A percentile compares a stretch with the other conserved stretches of the same genome.
These are phyloP conservation scores for Rhizoclosmatium sp. DNA, from an alignment of 192 early-diverging fungal species.

Conservation along the genomic window DNA sequence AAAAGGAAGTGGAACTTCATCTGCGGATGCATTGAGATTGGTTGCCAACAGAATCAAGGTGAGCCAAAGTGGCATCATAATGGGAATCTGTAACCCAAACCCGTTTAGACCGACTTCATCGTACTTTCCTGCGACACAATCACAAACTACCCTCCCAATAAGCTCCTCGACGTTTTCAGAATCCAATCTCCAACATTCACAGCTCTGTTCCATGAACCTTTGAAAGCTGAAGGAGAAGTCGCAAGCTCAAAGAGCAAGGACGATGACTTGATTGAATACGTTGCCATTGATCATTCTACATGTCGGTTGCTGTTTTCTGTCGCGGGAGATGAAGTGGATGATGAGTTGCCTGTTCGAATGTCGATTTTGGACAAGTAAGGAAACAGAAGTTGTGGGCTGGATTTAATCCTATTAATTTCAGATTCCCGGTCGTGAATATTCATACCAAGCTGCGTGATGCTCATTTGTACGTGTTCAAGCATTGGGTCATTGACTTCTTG, in stretches of 20 bases:
- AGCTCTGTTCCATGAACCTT: conserved; percentile 82
- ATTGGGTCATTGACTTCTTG: conserved; percentile 91
- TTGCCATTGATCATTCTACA: conserved; percentile 55
- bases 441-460: conserved; percentile 86
- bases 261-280: conserved; percentile 51
- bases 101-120: conserved; percentile 79
- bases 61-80: background rate
- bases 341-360: conserved; percentile 65
- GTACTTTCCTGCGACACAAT: conserved; percentile 91
- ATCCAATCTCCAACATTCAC: conserved; percentile 80
- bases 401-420: conserved; percentile 34
- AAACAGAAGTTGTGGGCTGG: background rate
- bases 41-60: conserved; percentile 88
- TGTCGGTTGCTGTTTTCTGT: conserved; percentile 52
- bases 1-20: conserved; percentile 57
- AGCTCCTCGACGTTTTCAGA: conserved; percentile 86
- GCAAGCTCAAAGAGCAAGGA: conserved; percentile 52
- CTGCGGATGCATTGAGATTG: conserved; percentile 84
- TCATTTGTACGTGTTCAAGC: conserved; percentile 92
- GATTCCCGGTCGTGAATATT: conserved; percentile 81
- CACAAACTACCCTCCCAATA: conserved; percentile 82
- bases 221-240: conserved; percentile 74
- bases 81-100: background rate
- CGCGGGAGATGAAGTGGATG: conserved; percentile 57
- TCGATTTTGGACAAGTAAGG: conserved; percentile 66